phyloP scores from a whole-genome alignment of 2,329 filamentous ascomycete species.

The Pyrenophora teres region DNA sequence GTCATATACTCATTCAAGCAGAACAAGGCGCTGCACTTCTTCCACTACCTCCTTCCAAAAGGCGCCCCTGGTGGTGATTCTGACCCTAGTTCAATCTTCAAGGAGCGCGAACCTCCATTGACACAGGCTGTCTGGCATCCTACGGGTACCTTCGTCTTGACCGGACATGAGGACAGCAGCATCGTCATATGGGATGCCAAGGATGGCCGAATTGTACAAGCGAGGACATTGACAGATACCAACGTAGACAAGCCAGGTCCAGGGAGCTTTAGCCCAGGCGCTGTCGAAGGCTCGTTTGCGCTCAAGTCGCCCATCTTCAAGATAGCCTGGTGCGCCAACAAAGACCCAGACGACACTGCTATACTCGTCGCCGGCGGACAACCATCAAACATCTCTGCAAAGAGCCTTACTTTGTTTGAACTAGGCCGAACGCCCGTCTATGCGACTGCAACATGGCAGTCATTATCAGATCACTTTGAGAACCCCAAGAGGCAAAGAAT shows the following conservation, averaged over 20 bases:
- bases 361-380: constrained; percentile 85
- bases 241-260: constrained; percentile 71
- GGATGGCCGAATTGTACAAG: constrained; percentile 82
- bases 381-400: constrained; percentile 66
- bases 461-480: constrained; percentile 76
- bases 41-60: constrained; percentile 79
- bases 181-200: constrained; percentile 94
- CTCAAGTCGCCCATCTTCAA: constrained; percentile 76
- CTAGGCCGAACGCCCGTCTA: constrained; percentile 88
- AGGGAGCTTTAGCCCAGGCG: constrained; percentile 48
- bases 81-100: constrained; percentile 66
- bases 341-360: constrained; percentile 90
- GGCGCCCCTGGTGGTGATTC: constrained; percentile 80
- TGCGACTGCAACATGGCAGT: constrained; percentile 87
- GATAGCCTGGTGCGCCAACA: constrained; percentile 91
- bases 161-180: constrained; percentile 86
- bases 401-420: constrained; percentile 86
- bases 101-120: constrained; percentile 71
- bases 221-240: constrained; percentile 75
- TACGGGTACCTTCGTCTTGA: constrained; percentile 85
- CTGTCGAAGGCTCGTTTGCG: constrained; percentile 57
- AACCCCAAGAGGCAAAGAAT: constrained; percentile 72
- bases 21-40: constrained; percentile 75
- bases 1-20: constrained; percentile 95
- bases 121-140: constrained; percentile 93